phyloP scores from a whole-genome alignment of 495 filamentous ascomycete species.

The Penicillium cosmopolitanum region DNA sequence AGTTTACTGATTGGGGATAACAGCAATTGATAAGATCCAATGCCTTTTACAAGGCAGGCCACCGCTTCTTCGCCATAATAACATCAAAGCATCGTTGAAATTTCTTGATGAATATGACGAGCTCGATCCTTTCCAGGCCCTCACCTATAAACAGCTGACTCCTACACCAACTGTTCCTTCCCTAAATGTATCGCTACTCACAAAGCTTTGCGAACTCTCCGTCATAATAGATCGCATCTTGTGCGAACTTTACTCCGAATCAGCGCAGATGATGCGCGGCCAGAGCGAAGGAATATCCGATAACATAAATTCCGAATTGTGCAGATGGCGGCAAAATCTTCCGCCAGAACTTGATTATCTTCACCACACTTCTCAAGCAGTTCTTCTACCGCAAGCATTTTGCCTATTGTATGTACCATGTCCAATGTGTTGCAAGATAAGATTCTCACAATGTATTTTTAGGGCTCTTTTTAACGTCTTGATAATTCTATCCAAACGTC shows the following conservation, averaged over 20 bases:
- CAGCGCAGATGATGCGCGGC: conserved; percentile 18
- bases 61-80: conserved; percentile 31
- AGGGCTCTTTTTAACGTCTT: conserved; percentile 38
- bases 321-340: conserved; percentile 28
- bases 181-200: conserved; percentile 34
- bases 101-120: conserved; percentile 42
- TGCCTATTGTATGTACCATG: conserved; percentile 28
- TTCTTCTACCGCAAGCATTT: conserved; percentile 24
- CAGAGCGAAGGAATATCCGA: conserved; percentile 23
- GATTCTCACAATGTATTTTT: neutral
- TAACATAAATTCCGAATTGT: conserved; percentile 29
- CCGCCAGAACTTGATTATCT: conserved; percentile 32
- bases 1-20: neutral
- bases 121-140: conserved; percentile 33
- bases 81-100: conserved; percentile 32
- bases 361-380: conserved; percentile 16
- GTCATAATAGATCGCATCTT: conserved; percentile 36
- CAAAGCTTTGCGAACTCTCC: conserved; percentile 36
- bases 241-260: conserved; percentile 36
- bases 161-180: conserved; percentile 22
- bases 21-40: conserved; percentile 39
- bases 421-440: neutral
- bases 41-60: conserved; percentile 40
- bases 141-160: conserved; percentile 24
- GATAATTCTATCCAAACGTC: conserved; percentile 35